A percentile compares a stretch with the other conserved stretches of the same genome.
phyloP scores from a whole-genome alignment of 108 stramenopile species.

The Nannochloropsis oceanica region DNA sequence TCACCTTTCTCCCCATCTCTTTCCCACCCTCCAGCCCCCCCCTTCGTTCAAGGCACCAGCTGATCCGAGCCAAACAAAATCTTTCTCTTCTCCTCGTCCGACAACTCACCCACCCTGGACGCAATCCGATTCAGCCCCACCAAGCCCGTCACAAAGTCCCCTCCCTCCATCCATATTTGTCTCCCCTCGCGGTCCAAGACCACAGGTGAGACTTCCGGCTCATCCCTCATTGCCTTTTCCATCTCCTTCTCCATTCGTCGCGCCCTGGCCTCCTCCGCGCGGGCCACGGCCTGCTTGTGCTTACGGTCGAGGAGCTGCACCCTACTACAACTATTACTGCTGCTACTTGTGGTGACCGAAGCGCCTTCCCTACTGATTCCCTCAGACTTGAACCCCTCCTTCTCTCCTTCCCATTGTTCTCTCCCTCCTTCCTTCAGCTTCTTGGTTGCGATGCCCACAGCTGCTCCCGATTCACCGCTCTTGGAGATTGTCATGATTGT shows the following conservation, averaged over 20 bases:
- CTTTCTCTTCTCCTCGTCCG: constrained; percentile 13
- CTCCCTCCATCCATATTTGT: background rate
- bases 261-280: background rate
- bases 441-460: background rate
- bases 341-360: background rate
- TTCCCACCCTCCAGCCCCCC: background rate
- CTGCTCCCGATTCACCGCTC: no score
- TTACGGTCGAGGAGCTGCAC: background rate
- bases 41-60: constrained; percentile 5
- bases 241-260: background rate
- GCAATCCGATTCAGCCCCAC: constrained; percentile 16
- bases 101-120: constrained; percentile 6
- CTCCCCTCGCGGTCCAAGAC: background rate
- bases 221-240: background rate
- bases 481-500: no score
- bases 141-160: constrained; percentile 21
- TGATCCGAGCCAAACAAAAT: constrained; percentile 22
- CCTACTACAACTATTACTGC: background rate
- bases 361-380: background rate
- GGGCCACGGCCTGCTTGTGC: background rate
- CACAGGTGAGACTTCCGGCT: background rate
- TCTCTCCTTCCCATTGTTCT: background rate
- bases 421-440: background rate
- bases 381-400: background rate
- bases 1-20: background rate